These are phyloP conservation scores for Takakia lepidozioides DNA, from an alignment of 225 moss, liverwort and hornwort genomes.

Conservation along the genomic window DNA sequence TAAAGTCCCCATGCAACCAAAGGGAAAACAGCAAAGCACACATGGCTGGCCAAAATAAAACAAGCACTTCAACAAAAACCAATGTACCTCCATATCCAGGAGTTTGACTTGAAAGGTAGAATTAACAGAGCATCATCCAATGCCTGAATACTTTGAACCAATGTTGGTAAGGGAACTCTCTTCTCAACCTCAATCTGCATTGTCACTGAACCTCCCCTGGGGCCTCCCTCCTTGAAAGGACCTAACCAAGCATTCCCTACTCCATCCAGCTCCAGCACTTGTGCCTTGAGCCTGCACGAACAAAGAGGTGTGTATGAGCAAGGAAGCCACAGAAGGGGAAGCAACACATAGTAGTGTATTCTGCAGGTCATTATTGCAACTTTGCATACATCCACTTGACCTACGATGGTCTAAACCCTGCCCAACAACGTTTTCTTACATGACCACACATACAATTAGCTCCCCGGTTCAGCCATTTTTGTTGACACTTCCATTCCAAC, in stretches of 20 bases:
- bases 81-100: constrained; percentile 81
- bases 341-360: not conserved
- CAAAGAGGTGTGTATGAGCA: not conserved
- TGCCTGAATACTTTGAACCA: constrained; percentile 66
- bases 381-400: not conserved
- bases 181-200: constrained; percentile 79
- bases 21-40: too few species aligned
- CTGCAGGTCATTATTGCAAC: too few species aligned
- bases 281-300: constrained; percentile 46
- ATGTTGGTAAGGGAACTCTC: constrained; percentile 55
- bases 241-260: constrained; percentile 74
- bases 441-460: too few species aligned
- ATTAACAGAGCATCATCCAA: constrained; percentile 59
- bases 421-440: not conserved
- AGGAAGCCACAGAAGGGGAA: not conserved
- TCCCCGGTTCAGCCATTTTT: too few species aligned
- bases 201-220: constrained; percentile 78
- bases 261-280: constrained; percentile 68
- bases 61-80: too few species aligned
- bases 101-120: constrained; percentile 72
- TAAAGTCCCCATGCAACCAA: too few species aligned
- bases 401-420: not conserved
- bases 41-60: too few species aligned
- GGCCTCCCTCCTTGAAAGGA: constrained; percentile 62
- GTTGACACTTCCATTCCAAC: not conserved